Evolutionary conservation across 164 flowering plant species (phyloP).

Genomic region (Buxus sempervirens): DNA sequence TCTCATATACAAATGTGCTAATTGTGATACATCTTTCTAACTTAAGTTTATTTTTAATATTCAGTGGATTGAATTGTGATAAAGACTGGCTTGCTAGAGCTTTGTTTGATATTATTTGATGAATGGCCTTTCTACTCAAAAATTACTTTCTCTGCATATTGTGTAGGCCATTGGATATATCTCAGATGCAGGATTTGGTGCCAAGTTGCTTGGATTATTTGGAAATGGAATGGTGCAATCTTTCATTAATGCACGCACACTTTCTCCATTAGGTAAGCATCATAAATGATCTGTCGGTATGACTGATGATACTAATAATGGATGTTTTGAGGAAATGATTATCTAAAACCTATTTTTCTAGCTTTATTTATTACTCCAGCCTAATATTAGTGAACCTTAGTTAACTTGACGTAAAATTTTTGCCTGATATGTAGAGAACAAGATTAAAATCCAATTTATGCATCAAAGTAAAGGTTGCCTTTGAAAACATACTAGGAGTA

Average conservation of each 20-base stretch:
- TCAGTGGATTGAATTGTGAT: neutral
- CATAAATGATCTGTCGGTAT: neutral
- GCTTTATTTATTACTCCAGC: neutral
- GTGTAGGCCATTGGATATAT: slow-evolving; percentile 82
- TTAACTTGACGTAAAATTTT: neutral
- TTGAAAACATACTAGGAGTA: too few species aligned
- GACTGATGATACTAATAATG: neutral
- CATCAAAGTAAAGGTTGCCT: too few species aligned
- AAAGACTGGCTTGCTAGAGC: neutral
- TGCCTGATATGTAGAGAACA: too few species aligned
- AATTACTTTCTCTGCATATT: slow-evolving; percentile 9
- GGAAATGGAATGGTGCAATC: slow-evolving; percentile 99
- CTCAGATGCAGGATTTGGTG: slow-evolving; percentile 99
- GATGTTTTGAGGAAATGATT: neutral
- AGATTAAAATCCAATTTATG: too few species aligned
- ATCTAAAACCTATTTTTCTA: too few species aligned
- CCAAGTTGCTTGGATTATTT: slow-evolving; percentile 86
- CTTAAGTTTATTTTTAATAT: neutral
- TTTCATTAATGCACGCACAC: slow-evolving; percentile 89
- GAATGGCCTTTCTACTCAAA: neutral
- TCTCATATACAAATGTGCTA: too few species aligned
- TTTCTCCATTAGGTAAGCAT: slow-evolving; percentile 62
- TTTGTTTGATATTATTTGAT: too few species aligned
- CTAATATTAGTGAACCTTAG: neutral
- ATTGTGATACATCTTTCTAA: too few species aligned